Conservation (phyloP, 345 rosid species). For the Euphorbia peplus region DNA sequence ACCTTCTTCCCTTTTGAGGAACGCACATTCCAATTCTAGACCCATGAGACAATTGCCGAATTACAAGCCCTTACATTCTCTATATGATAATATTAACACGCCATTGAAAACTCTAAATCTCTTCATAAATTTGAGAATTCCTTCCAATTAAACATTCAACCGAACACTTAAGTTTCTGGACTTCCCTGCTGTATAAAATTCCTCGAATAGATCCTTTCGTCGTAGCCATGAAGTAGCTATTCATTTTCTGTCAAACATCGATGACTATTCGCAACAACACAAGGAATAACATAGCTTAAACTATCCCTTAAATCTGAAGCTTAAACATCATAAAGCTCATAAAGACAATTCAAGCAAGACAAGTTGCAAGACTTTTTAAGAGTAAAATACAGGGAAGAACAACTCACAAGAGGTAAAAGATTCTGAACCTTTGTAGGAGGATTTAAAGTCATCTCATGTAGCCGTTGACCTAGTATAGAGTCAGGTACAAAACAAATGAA, state of each 20-base stretch:
- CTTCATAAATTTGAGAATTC: neutral
- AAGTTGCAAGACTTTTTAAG: neutral
- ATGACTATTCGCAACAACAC: neutral
- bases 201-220: neutral
- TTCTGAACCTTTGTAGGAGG: slow-evolving; percentile 55
- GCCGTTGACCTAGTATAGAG: slow-evolving; percentile 58
- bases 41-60: too few species aligned
- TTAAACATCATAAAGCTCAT: slow-evolving; percentile 1
- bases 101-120: neutral
- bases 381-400: slow-evolving; percentile 27
- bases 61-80: too few species aligned
- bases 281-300: neutral
- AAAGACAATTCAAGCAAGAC: slow-evolving; percentile 5
- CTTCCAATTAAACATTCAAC: neutral
- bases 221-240: neutral
- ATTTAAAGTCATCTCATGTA: slow-evolving; percentile 71
- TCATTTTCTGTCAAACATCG: neutral
- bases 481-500: slow-evolving; percentile 5
- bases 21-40: too few species aligned
- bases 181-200: neutral
- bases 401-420: slow-evolving; percentile 59
- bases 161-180: neutral
- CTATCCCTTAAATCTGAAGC: neutral
- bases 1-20: too few species aligned
- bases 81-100: too few species aligned